Base-by-base conservation (phyloP, 176 grass and related monocot species). In the Rhynchospora tenuis region DNA sequence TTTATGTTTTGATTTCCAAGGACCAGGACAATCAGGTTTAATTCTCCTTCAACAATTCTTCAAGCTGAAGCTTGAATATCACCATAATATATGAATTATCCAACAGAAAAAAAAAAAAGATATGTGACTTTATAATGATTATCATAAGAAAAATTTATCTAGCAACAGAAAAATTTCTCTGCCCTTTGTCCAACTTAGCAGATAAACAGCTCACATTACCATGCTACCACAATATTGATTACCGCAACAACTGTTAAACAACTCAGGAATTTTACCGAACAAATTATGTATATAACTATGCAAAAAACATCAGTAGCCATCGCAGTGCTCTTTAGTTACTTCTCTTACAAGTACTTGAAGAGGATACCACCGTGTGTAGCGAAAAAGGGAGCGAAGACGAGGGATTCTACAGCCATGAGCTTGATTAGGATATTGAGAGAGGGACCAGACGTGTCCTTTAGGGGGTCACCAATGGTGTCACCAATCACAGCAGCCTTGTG, bases 401-500 rank as follows among this genome's bases (percentile, higher is more conserved):
- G 92, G 9, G 94, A 97, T 73, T 97, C 94, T 0, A 97, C 91
- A 0, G 91, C 94, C 94, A 97, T 97, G 79, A 97, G 94, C 91
- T 97, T 97, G 88, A 97, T 97, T 44, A 94, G 90, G 83, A 97
- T 97, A 89, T 97, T 94, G 28, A 97, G 88, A 0, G 94, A 97
- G 12, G 94, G 94, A 22, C 94, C 94, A 0, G 94, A 97, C 48
- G 94, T 97, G 80, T 97, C 94, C 83, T 97, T 97, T 59, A 97
- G 89, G 57, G 94, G 94, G 69, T 97, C 94, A 0, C 94, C 94
- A 7, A 97, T 94, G 64, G 94, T 97, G 90, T 97, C 94, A 9
- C 94, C 94, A 3, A 97, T 97, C 16, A 97, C 94, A 3, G 94
- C 94, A 77, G 94, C 94, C 85, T 94, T 97, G 90, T 97, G 94